Evolutionary conservation across 306 rosid genomes (phyloP).

Genomic region (Dryas drummondii): DNA sequence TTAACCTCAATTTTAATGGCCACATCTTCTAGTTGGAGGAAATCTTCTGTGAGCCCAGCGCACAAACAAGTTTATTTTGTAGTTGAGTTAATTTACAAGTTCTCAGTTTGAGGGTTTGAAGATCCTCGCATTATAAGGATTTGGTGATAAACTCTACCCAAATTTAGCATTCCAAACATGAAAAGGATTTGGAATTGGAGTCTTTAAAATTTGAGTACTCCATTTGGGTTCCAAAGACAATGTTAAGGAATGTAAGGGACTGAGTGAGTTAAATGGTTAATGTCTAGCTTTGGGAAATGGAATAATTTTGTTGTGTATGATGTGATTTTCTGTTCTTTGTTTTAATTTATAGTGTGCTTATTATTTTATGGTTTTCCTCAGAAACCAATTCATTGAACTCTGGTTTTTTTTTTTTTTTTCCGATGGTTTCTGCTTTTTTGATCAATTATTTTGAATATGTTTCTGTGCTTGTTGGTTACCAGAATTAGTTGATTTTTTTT

Average conservation of each 20-base stretch:
- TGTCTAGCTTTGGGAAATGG: neutral
- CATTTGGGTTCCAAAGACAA: conserved; percentile 1
- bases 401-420: neutral
- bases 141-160: neutral
- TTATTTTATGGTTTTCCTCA: neutral
- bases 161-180: neutral
- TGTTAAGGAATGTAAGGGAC: neutral
- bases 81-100: neutral
- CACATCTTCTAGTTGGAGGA: neutral
- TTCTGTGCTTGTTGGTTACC: neutral
- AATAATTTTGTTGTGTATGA: neutral
- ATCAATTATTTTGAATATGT: neutral
- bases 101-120: neutral
- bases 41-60: neutral
- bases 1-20: neutral
- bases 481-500: neutral
- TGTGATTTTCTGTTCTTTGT: neutral
- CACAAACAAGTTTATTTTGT: neutral
- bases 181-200: neutral
- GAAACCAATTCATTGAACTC: neutral
- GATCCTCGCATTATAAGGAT: neutral
- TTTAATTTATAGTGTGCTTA: neutral
- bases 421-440: neutral
- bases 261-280: neutral
- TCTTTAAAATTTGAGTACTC: neutral